phyloP scores from a whole-genome alignment of 2,329 filamentous ascomycete species.

The Penicillium sp. region DNA sequence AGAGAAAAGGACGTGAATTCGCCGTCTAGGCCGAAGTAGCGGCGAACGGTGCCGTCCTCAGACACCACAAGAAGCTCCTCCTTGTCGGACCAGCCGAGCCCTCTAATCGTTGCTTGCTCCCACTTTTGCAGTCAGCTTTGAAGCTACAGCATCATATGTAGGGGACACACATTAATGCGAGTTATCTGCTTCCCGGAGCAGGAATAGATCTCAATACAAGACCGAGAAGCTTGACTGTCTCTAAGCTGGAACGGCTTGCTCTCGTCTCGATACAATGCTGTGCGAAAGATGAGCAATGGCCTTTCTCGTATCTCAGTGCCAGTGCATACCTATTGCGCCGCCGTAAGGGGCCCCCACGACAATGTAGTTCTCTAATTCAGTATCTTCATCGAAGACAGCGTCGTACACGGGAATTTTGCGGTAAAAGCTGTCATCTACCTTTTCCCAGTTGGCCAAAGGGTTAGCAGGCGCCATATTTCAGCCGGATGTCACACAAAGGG shows the following conservation, averaged over 20 bases:
- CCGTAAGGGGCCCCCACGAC: slow-evolving; percentile 88
- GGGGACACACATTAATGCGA: slow-evolving; percentile 56
- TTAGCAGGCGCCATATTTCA: slow-evolving; percentile 46
- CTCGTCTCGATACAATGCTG: slow-evolving; percentile 81
- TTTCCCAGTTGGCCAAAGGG: slow-evolving; percentile 88
- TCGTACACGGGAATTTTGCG: slow-evolving; percentile 92
- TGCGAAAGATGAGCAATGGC: background rate
- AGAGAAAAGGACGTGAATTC: slow-evolving; percentile 94
- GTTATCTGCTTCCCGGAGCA: slow-evolving; percentile 83
- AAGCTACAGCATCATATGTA: background rate
- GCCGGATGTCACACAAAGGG: slow-evolving; percentile 7
- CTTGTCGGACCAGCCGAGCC: slow-evolving; percentile 92
- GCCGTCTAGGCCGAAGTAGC: slow-evolving; percentile 84
- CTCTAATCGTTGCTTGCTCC: slow-evolving; percentile 83
- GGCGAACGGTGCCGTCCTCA: slow-evolving; percentile 81
- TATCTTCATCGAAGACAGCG: slow-evolving; percentile 82
- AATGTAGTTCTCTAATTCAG: slow-evolving; percentile 92
- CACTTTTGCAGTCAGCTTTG: slow-evolving; percentile 47
- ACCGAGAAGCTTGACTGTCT: slow-evolving; percentile 64
- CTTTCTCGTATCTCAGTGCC: background rate
- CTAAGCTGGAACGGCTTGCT: slow-evolving; percentile 74
- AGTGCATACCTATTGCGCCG: slow-evolving; percentile 74
- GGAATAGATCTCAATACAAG: slow-evolving; percentile 90
- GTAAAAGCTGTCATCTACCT: slow-evolving; percentile 88
- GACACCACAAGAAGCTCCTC: slow-evolving; percentile 86